Base-by-base conservation (phyloP, 75 land plant species). In the Picea sitchensis region DNA sequence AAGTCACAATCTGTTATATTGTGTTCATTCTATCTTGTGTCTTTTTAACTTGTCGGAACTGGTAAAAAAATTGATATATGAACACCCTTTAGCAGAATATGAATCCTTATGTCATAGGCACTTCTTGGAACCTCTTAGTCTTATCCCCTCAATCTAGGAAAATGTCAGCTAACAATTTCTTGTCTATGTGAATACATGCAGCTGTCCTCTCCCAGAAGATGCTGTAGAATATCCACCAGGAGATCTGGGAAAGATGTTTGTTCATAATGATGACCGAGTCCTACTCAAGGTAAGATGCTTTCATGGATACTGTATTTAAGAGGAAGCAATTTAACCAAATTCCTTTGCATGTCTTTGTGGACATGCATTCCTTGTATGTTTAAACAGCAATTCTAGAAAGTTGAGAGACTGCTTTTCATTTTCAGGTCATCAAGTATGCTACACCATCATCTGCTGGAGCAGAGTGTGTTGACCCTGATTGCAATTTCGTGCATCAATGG, bases 251-350 rank as follows among this genome's bases (percentile, higher is more conserved):
- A 75, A 75, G 31, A 75, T 75, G 76, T 94, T 88, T 82, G 89
- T 95, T 9, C 90, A 93, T 69, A 86, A 91, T 69, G 88, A 93
- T 67, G 98, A 95, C 77, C 88, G 98, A 56, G 96, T 93, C 6
- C 88, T 95, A 59, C 90, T 95, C 3, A 95, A 93, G 98, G 98
- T 95, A 73, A 51, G 11, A 26, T 32, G 31, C 26, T 64, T 64
- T 57, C 58, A 31, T 30, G 58, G 54, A 30, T 15, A 58, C 61
- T 58, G 71, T 38, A 26, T 30, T 59, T 36, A 71, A 17, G 47
- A 41, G 8, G 38, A 61, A 38, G 17, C 12, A 17, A 73, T 36
- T 69, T 69, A 41, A 69, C 47, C 9, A 30, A 68, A 68, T 17
- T 44, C 47, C 56, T 71, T 44, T 71, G 13, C 20, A 41, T 3